Base-by-base conservation (phyloP, 75 land plant genomes). In the Adiantum capillusveneris region DNA sequence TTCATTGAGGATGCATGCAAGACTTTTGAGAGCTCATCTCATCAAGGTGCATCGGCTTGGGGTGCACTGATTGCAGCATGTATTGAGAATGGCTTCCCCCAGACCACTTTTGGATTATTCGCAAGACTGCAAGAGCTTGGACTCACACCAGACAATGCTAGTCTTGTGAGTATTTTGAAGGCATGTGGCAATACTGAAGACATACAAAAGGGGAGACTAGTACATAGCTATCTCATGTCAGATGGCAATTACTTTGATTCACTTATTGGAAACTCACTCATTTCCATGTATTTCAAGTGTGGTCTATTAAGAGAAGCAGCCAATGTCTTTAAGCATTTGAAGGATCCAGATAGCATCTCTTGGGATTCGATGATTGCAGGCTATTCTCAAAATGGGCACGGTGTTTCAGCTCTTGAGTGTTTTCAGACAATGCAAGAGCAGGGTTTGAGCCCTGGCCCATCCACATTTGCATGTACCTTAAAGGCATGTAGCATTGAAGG, bases 361-460 rank as follows among this genome's bases (percentile, higher is more conserved):
- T 81, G 84, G 84, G 76, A 81, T 51, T 66, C 73, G 11, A 81
- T 81, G 76, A 29, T 81, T 64, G 68, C 73, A 73, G 84, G 84
- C 16, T 81, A 67, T 61, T 71, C 80, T 22, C 54, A 53, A 43
- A 74, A 77, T 57, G 84, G 84, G 14, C 57, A 65, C 37, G 84
- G 78, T 52, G 1, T 26, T 9, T 66, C 70, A 53, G 72, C 71
- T 1, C 11, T 73, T 24, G 2, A 63, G 18, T 18, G 75, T 14
- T 83, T 83, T 57, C 29, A 71, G 44, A 44, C 65, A 20, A 83
- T 83, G 85, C 61, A 54, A 43, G 14, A 11, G 17, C 54, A 31
- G 1, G 68, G 72, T 34, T 63, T 70, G 1, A 42, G 0, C 0
- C 77, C 73, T 12, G 68, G 41, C 56, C 54, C 37, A n/a, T 58